Percentiles rank a stretch among this genome's conserved stretches.
Evolutionary conservation across 1,284 basidiomycete genomes (phyloP).

Genomic region (Schizophyllum amplum): DNA sequence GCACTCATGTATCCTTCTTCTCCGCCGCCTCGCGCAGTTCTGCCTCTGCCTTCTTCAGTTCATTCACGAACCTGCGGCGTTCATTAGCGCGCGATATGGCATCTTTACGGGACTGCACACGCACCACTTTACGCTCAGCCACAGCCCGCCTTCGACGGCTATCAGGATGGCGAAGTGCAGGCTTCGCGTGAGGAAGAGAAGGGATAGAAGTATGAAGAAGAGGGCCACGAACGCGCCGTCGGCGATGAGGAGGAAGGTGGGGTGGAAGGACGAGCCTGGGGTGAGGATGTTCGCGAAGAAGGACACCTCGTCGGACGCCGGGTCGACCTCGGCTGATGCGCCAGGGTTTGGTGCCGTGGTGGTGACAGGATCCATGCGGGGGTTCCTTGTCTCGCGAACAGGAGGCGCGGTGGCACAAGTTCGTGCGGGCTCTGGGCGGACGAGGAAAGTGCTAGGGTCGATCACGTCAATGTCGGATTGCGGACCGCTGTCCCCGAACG

Average conservation of each 20-base stretch:
- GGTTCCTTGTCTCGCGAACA: no score
- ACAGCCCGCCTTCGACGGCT: constrained; percentile 53
- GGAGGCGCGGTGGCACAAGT: no score
- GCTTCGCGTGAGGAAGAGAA: constrained; percentile 49
- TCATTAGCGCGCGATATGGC: constrained; percentile 10
- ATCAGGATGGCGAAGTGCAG: constrained; percentile 58
- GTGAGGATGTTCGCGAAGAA: constrained; percentile 50
- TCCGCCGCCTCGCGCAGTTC: constrained; percentile 12
- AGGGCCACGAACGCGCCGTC: constrained; percentile 53
- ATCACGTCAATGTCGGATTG: background rate
- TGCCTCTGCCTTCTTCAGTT: constrained; percentile 30
- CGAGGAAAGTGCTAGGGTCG: no score
- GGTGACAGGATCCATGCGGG: background rate
- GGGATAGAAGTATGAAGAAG: constrained; percentile 46
- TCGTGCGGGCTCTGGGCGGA: background rate
- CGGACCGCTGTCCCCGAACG: no score
- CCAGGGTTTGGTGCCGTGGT: background rate
- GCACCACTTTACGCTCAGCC: constrained; percentile 75
- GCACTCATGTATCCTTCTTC: constrained; percentile 19
- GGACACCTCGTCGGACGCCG: constrained; percentile 9
- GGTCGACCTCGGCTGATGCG: background rate
- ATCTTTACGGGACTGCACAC: constrained; percentile 13
- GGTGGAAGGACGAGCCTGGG: constrained; percentile 68
- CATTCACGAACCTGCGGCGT: constrained; percentile 41
- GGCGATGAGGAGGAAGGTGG: constrained; percentile 55